These are phyloP conservation scores for Extremus antarcticus DNA, from an alignment of 495 filamentous ascomycete species.

Conservation along the genomic window DNA sequence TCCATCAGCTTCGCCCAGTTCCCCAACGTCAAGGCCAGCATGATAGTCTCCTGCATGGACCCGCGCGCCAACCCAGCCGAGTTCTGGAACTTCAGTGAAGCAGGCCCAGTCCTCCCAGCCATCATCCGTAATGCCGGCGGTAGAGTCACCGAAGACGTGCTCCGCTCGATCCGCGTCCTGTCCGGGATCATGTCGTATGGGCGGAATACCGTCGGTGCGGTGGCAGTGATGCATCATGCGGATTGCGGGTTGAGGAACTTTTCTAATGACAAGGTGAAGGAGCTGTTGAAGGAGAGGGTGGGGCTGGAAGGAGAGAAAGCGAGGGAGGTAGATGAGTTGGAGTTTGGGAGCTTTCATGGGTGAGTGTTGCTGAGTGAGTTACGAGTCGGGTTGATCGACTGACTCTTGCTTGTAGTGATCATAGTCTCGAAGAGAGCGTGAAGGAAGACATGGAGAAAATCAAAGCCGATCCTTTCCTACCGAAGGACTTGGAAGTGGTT, in stretches of 20 bases:
- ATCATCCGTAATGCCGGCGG: neutral
- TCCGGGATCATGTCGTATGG: neutral
- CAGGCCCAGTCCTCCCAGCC: neutral
- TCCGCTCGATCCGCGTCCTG: neutral
- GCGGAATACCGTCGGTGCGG: neutral
- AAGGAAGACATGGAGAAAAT: slow-evolving; percentile 11
- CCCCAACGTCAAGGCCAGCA: slow-evolving; percentile 7
- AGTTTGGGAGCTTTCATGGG: slow-evolving; percentile 4
- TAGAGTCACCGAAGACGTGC: neutral
- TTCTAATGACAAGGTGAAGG: neutral
- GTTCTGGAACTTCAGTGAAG: neutral
- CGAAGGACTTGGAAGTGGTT: slow-evolving; percentile 8
- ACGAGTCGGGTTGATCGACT: neutral
- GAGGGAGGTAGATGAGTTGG: neutral
- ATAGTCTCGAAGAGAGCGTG: slow-evolving; percentile 9
- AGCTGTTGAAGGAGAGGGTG: slow-evolving; percentile 1
- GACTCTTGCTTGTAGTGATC: neutral
- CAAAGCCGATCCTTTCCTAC: slow-evolving; percentile 8
- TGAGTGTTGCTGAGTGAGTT: neutral
- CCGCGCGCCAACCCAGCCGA: neutral
- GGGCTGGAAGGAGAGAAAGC: slow-evolving; percentile 1
- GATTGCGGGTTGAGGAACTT: slow-evolving; percentile 1
- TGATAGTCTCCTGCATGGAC: slow-evolving; percentile 8
- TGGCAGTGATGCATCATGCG: neutral
- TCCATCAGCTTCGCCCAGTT: slow-evolving; percentile 5